phyloP scores from a whole-genome alignment of 2,329 filamentous ascomycete genomes.

The Xylariales sp. region DNA sequence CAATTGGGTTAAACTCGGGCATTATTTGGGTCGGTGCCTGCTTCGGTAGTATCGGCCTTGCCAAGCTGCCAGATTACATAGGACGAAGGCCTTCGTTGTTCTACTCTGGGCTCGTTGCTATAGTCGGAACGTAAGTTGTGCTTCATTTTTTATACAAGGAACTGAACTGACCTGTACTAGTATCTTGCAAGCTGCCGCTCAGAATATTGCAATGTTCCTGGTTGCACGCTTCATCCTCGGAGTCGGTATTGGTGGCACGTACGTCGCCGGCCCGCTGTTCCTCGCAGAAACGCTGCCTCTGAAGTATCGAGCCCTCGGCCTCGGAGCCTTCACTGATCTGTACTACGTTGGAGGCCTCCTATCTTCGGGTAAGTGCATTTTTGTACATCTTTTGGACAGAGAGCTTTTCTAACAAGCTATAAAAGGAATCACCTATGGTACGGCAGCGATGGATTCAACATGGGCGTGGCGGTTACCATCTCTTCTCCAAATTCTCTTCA shows the following conservation, averaged over 20 bases:
- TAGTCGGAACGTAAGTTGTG: constrained; percentile 15
- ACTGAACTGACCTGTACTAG: not conserved
- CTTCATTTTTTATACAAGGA: not conserved
- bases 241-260: constrained; percentile 10
- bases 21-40: constrained; percentile 21
- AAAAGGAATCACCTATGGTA: not conserved
- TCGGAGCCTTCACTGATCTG: constrained; percentile 8
- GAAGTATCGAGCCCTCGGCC: constrained; percentile 7
- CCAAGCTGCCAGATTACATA: constrained; percentile 15
- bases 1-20: constrained; percentile 24
- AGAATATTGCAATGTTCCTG: constrained; percentile 21
- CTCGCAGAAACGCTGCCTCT: constrained; percentile 3
- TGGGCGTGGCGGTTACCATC: constrained; percentile 33
- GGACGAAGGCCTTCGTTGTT: constrained; percentile 21
- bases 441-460: constrained; percentile 22
- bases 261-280: constrained; percentile 5
- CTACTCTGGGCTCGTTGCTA: constrained; percentile 11
- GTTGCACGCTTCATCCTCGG: constrained; percentile 20
- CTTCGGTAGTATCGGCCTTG: constrained; percentile 14
- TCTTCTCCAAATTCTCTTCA: constrained; percentile 26
- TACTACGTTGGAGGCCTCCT: constrained; percentile 26
- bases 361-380: not conserved
- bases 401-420: not conserved
- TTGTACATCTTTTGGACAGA: not conserved
- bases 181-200: constrained; percentile 8